Conservation (phyloP, 2,329 filamentous ascomycete genomes). For the Fusarium pseudocircinatum region DNA sequence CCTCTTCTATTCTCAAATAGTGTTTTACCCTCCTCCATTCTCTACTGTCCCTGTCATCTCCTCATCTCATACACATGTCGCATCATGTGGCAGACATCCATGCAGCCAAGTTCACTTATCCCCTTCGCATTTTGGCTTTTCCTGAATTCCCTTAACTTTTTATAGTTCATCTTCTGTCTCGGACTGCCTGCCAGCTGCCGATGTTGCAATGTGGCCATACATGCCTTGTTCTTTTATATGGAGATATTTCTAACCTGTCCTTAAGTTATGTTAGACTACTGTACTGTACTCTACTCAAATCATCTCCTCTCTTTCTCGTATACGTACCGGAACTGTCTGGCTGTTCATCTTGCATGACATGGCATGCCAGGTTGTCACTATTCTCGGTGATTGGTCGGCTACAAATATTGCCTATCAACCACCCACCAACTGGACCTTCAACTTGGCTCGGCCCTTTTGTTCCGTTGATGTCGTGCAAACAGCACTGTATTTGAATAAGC, state of each 20-base stretch:
- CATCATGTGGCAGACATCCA: background rate
- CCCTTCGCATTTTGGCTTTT: constrained; percentile 8
- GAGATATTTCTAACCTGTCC: background rate
- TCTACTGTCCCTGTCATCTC: background rate
- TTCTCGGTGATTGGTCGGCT: constrained; percentile 36
- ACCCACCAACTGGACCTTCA: background rate
- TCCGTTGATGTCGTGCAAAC: background rate
- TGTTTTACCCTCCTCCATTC: background rate
- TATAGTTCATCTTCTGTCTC: background rate
- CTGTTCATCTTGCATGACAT: background rate
- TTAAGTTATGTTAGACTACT: background rate
- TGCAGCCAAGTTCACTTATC: background rate
- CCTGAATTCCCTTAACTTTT: background rate
- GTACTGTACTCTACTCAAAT: background rate
- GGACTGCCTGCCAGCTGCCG: background rate
- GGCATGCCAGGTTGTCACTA: constrained; percentile 8
- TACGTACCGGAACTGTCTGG: background rate
- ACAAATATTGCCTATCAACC: constrained; percentile 25
- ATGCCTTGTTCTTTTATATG: background rate
- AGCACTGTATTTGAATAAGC: background rate
- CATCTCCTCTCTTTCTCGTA: background rate
- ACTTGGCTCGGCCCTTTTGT: background rate
- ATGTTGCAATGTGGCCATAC: background rate
- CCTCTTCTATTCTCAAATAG: background rate
- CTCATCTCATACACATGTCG: background rate